A percentile compares a stretch with the other conserved stretches of the same genome.
Conservation (phyloP, 2,329 filamentous ascomycete species). For the Aspergillus sp. region DNA sequence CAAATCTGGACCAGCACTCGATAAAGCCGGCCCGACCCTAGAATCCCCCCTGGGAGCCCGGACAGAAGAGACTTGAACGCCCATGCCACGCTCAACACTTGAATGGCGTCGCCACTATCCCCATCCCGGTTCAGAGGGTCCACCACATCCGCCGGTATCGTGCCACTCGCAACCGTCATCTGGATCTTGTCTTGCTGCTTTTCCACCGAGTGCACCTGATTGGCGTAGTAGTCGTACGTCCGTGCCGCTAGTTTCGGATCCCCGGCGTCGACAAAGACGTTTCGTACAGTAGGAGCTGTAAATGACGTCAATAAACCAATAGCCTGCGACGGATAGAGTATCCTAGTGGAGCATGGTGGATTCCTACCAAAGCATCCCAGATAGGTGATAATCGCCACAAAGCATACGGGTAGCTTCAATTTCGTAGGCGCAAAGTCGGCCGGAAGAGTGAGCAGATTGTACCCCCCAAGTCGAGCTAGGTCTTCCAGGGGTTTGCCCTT, state of each 20-base stretch:
- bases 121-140: conserved; percentile 8
- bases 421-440: conserved; percentile 40
- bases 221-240: conserved; percentile 45
- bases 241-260: conserved; percentile 36
- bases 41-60: conserved; percentile 42
- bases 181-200: conserved; percentile 36
- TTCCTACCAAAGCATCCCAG: conserved; percentile 40
- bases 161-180: conserved; percentile 35
- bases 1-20: conserved; percentile 33
- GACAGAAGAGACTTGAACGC: conserved; percentile 38
- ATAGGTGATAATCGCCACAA: conserved; percentile 44
- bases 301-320: conserved; percentile 14
- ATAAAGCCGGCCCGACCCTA: conserved; percentile 41
- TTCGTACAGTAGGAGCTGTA: conserved; percentile 31
- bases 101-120: conserved; percentile 14
- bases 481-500: conserved; percentile 41
- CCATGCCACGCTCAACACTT: conserved; percentile 31
- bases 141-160: conserved; percentile 32
- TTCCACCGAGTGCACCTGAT: conserved; percentile 40
- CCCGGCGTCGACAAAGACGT: conserved; percentile 39
- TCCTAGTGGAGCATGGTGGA: conserved; percentile 15
- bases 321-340: conserved; percentile 1
- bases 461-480: conserved; percentile 47
- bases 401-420: conserved; percentile 45
- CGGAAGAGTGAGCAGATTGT: conserved; percentile 42